Conservation (phyloP, 1,139 yeast genomes). For the Wickerhamomyces sp. region DNA sequence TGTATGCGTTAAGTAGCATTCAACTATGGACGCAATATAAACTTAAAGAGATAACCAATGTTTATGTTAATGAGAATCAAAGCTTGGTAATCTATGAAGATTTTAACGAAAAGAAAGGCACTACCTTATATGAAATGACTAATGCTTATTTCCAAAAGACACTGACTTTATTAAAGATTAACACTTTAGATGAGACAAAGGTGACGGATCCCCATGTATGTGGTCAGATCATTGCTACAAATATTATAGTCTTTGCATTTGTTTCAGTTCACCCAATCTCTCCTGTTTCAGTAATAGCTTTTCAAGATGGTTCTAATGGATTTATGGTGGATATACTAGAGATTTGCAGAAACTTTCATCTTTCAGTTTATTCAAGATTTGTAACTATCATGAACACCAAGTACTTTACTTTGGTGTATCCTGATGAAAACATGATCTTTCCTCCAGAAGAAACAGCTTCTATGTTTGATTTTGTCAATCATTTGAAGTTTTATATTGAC, state of each 20-base stretch:
- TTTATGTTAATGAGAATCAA: slow-evolving; percentile 8
- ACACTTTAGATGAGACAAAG: not conserved
- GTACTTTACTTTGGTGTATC: slow-evolving; percentile 10
- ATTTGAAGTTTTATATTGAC: slow-evolving; percentile 6
- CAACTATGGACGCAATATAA: slow-evolving; percentile 16
- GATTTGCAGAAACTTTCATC: slow-evolving; percentile 7
- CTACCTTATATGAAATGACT: slow-evolving; percentile 2
- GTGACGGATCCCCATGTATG: slow-evolving; percentile 9
- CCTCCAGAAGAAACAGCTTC: not conserved
- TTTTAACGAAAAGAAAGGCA: not conserved
- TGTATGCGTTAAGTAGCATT: slow-evolving; percentile 17
- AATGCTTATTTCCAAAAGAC: slow-evolving; percentile 4
- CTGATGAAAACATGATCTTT: slow-evolving; percentile 3
- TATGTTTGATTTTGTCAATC: slow-evolving; percentile 5
- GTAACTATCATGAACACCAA: slow-evolving; percentile 8
- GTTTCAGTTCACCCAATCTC: slow-evolving; percentile 18
- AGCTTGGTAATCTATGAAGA: slow-evolving; percentile 2
- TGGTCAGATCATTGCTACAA: slow-evolving; percentile 11
- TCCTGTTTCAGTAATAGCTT: slow-evolving; percentile 7
- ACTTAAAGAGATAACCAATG: slow-evolving; percentile 11
- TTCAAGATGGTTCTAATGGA: slow-evolving; percentile 8
- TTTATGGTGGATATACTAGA: slow-evolving; percentile 10
- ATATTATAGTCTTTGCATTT: slow-evolving; percentile 17
- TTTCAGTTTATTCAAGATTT: slow-evolving; percentile 1
- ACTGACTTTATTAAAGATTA: slow-evolving; percentile 2